Evolutionary conservation across 305 asterid species (phyloP).

Genomic region (Fraxinus greggii): DNA sequence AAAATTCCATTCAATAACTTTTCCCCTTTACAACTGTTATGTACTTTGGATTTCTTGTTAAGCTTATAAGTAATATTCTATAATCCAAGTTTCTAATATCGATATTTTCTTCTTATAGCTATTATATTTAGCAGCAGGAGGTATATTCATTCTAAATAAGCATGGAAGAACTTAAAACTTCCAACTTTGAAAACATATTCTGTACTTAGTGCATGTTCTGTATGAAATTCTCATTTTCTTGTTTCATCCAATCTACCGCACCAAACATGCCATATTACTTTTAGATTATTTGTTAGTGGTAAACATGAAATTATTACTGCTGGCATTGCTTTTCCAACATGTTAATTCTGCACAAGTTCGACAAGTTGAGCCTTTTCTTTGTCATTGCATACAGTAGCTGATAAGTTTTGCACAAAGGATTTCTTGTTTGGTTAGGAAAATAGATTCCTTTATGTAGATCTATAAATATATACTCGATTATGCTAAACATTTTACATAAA

Average conservation of each 20-base stretch:
- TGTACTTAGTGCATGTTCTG: too few relatives aligned
- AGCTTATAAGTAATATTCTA: conserved; percentile 10
- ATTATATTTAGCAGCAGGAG: too few relatives aligned
- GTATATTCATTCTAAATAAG: too few relatives aligned
- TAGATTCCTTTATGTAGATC: conserved; percentile 11
- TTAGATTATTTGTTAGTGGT: too few relatives aligned
- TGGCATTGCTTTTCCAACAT: neutral
- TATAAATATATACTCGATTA: neutral
- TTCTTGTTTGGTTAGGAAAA: conserved; percentile 24
- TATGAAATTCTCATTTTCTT: too few relatives aligned
- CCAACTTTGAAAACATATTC: too few relatives aligned
- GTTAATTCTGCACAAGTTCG: neutral
- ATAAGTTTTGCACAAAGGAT: neutral
- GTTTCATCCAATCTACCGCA: too few relatives aligned
- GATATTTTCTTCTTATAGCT: neutral
- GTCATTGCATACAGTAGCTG: neutral
- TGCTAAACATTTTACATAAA: neutral
- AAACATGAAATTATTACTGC: too few relatives aligned
- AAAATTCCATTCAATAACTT: conserved; percentile 4
- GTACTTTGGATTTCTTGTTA: conserved; percentile 17
- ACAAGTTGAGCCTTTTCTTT: neutral
- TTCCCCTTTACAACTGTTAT: neutral
- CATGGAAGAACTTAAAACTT: too few relatives aligned
- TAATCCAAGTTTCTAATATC: neutral
- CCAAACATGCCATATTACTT: too few relatives aligned